phyloP scores from a whole-genome alignment of 371 early-diverging fungal species.

The Mortierella sp. region DNA sequence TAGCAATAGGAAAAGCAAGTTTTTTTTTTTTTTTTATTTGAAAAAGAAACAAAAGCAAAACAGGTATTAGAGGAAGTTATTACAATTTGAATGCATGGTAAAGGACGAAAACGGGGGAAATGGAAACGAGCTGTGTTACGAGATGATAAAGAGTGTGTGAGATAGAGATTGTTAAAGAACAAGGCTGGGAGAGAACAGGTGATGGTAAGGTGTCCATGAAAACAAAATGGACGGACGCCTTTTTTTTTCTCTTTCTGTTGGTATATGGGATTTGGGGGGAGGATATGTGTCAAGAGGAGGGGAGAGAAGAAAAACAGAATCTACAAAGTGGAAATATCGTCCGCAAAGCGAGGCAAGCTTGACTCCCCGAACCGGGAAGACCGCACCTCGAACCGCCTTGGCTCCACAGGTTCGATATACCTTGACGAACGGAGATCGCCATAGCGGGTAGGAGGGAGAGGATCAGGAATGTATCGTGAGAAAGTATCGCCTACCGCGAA shows the following conservation, averaged over 20 bases:
- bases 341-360: neutral
- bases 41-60: no score
- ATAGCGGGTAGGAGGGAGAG: neutral
- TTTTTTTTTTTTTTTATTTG: no score
- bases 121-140: neutral
- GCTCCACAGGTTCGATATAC: neutral
- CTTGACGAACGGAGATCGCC: neutral
- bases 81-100: no score
- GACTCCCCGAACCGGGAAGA: neutral
- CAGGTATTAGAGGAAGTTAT: no score
- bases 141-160: no score
- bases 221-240: neutral
- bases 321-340: neutral
- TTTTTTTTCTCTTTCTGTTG: neutral
- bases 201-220: neutral
- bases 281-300: neutral
- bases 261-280: neutral
- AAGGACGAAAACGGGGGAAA: no score
- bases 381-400: neutral
- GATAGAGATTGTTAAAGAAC: no score
- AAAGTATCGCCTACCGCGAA: neutral
- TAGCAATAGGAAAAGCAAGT: no score
- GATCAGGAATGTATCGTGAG: neutral
- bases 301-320: neutral
- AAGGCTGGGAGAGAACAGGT: neutral